Evolutionary conservation across 176 grass and related monocot species (phyloP), one percentile per base, ranked within the genome.

Genomic region (Dendrocalamus sinicus): DNA sequence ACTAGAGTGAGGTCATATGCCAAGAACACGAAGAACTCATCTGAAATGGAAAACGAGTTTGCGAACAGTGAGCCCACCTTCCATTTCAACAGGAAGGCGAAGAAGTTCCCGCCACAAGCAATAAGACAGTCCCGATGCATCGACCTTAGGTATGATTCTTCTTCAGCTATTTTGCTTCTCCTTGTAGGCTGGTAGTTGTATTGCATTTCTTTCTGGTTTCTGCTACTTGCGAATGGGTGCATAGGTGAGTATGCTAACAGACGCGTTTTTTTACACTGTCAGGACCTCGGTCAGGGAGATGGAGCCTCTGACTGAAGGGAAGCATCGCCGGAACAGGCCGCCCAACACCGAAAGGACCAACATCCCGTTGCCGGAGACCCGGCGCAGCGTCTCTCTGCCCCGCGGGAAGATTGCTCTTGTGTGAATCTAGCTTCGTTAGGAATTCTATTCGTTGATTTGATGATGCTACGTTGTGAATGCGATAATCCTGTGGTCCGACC

Each of bases 361-460:
- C 35, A 77, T 44, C 67, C 65, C 66, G 2, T 62, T 86, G 64
- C 76, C 86, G 64, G 90, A 91, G 62, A 47, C 79, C 50, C 87
- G 91, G 78, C 90, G 86, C 44, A 92, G 90, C 81, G 52, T 73
- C 64, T 95, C 93, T 58, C 81, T 95, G 83, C 88, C 93, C 19
- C 91, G 88, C 16, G 86, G 88, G 65, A 95, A 95, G 78, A 81
- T 89, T 6, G 75, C 58, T 68, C 60, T 54, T 9, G 84, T 62
- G 63, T 92, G 86, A 92, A 67, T 63, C 67, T 50, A 20, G 72
- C 17, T 40, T 75, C 30, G 24, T 79, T 30, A 16, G 13, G 20
- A 52, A 43, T 80, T 77, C 23, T 58, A 64, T 86, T 90, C 67
- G 48, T 89, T 75, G 60, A 61, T 89, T 58, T 5, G 58, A 23